A percentile compares a stretch with the other conserved stretches of the same genome.
Conservation (phyloP, 208 protist species). For the Leishmania gerbilli region DNA sequence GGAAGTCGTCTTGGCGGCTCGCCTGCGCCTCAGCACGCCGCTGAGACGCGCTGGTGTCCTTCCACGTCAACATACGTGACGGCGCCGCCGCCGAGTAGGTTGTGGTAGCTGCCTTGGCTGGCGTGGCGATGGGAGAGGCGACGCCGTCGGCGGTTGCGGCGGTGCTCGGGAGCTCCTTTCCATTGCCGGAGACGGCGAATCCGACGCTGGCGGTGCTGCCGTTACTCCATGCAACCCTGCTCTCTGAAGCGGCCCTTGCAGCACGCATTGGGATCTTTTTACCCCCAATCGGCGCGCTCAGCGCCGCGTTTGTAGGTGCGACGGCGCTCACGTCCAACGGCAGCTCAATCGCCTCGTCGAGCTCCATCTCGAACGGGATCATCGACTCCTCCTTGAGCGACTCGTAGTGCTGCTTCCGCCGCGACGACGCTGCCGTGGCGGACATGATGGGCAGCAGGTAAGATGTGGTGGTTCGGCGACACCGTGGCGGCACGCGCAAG, state of each 20-base stretch:
- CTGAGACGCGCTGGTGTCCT: slow-evolving; percentile 16
- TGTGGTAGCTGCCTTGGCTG: not conserved
- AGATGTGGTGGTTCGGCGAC: not conserved
- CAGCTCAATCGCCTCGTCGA: slow-evolving; percentile 22
- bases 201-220: not conserved
- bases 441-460: not conserved
- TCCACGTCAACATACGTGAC: slow-evolving; percentile 5
- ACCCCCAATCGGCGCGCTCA: not conserved
- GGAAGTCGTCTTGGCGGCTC: slow-evolving; percentile 27
- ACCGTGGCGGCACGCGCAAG: not conserved
- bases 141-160: not conserved
- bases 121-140: not conserved
- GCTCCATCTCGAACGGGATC: slow-evolving; percentile 12
- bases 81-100: not conserved
- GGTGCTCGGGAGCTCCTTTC: not conserved
- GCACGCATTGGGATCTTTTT: not conserved
- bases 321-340: not conserved
- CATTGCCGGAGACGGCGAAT: not conserved
- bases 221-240: not conserved
- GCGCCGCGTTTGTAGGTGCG: not conserved
- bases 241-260: not conserved
- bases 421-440: not conserved
- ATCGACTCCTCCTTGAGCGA: slow-evolving; percentile 14
- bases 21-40: slow-evolving; percentile 24
- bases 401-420: not conserved